Evolutionary conservation across 2,329 filamentous ascomycete genomes (phyloP).

Genomic region (Dendryphion nanum): DNA sequence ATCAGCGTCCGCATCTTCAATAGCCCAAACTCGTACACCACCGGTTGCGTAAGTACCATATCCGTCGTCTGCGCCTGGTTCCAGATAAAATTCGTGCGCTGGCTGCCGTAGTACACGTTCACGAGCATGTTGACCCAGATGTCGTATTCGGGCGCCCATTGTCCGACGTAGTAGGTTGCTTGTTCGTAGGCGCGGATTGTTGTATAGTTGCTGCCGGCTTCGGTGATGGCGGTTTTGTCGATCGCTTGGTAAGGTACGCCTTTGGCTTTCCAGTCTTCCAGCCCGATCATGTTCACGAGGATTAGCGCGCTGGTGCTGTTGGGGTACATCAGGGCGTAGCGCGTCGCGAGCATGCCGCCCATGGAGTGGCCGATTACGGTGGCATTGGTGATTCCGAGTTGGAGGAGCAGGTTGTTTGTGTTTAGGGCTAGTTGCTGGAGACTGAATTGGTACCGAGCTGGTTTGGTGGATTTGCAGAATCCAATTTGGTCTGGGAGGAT

Average conservation of each 20-base stretch:
- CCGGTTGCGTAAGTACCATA: constrained; percentile 54
- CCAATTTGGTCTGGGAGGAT: constrained; percentile 56
- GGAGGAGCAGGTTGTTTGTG: constrained; percentile 48
- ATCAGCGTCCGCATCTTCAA: constrained; percentile 49
- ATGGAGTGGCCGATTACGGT: constrained; percentile 56
- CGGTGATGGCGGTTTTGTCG: constrained; percentile 15
- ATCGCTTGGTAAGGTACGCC: constrained; percentile 24
- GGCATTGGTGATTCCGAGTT: constrained; percentile 44
- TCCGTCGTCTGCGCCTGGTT: constrained; percentile 55
- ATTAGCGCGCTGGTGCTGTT: constrained; percentile 35
- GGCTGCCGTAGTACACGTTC: constrained; percentile 45
- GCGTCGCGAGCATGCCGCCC: constrained; percentile 55
- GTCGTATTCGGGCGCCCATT: constrained; percentile 53
- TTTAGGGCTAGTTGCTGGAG: constrained; percentile 53
- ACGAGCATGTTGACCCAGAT: constrained; percentile 57
- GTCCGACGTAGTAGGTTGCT: constrained; percentile 27
- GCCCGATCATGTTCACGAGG: constrained; percentile 53
- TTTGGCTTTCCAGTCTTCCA: constrained; percentile 52
- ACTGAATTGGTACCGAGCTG: constrained; percentile 47
- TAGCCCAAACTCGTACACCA: constrained; percentile 51
- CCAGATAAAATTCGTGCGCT: constrained; percentile 37
- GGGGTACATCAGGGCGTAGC: constrained; percentile 54
- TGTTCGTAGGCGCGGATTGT: constrained; percentile 28
- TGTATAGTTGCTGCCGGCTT: constrained; percentile 22
- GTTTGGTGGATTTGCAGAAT: constrained; percentile 59